These are phyloP conservation scores for Plantago lanceolata DNA, from an alignment of 305 asterid genomes.

Conservation along the genomic window DNA sequence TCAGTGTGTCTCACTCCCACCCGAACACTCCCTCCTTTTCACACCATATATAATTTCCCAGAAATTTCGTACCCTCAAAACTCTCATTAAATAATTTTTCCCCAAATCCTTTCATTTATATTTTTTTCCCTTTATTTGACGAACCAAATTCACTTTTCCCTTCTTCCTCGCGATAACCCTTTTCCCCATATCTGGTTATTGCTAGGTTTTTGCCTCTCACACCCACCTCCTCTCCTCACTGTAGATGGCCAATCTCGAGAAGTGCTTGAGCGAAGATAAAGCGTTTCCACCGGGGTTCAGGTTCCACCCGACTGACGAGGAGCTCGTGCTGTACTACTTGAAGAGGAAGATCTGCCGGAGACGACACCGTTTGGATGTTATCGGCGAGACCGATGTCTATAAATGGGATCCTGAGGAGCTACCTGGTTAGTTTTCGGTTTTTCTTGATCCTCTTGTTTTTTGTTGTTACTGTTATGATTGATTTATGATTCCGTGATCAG, in stretches of 20 bases:
- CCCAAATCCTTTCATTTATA: background rate
- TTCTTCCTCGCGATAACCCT: background rate
- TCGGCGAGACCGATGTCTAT: slow-evolving; percentile 78
- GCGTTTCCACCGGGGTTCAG: slow-evolving; percentile 82
- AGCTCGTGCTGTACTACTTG: slow-evolving; percentile 68
- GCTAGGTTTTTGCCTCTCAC: background rate
- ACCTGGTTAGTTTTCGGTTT: slow-evolving; percentile 54
- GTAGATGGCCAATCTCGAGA: slow-evolving; percentile 25
- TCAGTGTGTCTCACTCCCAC: background rate
- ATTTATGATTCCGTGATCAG: background rate
- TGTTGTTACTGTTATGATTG: background rate
- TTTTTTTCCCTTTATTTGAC: too few relatives aligned
- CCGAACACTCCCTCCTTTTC: background rate
- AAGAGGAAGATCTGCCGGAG: slow-evolving; percentile 75
- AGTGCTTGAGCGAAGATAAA: slow-evolving; percentile 30
- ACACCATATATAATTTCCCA: background rate
- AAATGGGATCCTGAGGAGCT: slow-evolving; percentile 91
- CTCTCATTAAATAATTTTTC: too few relatives aligned
- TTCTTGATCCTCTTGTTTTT: background rate
- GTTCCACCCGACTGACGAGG: slow-evolving; percentile 96
- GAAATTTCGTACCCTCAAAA: background rate
- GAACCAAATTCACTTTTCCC: background rate
- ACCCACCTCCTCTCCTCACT: background rate
- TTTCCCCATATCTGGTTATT: background rate
- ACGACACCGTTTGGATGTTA: slow-evolving; percentile 51